Conservation (phyloP, 164 flowering plant genomes). For the Vitis rupestris region DNA sequence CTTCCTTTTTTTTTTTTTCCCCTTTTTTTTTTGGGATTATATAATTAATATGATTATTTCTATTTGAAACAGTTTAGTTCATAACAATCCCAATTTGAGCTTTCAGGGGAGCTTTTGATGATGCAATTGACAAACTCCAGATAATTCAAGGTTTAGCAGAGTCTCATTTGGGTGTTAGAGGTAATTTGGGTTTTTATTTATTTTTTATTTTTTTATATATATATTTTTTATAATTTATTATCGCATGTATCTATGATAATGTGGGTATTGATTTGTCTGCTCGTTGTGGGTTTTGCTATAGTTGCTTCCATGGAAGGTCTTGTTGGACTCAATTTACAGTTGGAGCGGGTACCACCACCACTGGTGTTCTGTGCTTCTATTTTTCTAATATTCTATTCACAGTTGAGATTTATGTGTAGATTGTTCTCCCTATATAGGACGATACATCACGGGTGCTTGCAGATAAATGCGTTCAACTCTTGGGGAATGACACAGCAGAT, state of each 20-base stretch:
- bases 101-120: constrained; percentile 55
- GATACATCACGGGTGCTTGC: constrained; percentile 68
- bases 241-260: not conserved
- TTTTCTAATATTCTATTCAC: not conserved
- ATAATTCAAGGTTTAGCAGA: constrained; percentile 35
- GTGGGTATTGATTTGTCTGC: not conserved
- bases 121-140: constrained; percentile 63
- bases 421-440: constrained; percentile 53
- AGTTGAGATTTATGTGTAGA: constrained; percentile 19
- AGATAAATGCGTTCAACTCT: constrained; percentile 53
- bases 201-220: not conserved
- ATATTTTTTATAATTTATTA: not conserved
- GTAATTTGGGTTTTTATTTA: constrained; percentile 21
- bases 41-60: too few relatives aligned
- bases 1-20: not conserved
- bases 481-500: constrained; percentile 23
- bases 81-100: not conserved
- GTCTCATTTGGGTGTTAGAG: constrained; percentile 56
- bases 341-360: constrained; percentile 43
- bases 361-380: not conserved
- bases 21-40: not conserved
- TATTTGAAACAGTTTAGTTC: too few relatives aligned
- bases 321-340: constrained; percentile 63
- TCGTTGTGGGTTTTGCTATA: constrained; percentile 18
- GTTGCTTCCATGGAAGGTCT: constrained; percentile 86